Base-by-base conservation (phyloP, 2,329 filamentous ascomycete species). In the Fusarium anthophilum region DNA sequence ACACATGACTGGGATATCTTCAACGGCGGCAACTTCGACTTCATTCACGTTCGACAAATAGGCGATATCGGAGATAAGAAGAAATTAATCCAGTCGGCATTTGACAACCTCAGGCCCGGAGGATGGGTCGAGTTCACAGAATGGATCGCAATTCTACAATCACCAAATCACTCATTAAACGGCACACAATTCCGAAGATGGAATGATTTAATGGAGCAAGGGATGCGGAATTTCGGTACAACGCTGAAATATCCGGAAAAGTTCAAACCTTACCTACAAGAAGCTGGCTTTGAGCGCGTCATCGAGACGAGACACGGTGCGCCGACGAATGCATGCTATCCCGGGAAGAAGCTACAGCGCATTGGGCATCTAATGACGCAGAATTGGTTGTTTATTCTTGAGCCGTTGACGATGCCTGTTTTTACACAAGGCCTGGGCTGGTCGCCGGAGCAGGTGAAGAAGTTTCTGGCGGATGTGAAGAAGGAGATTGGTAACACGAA, bases 71-170 rank as follows among this genome's bases (percentile, higher is more conserved):
- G 55, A 6, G 73, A 76, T 13, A 76, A 76, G 3, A 53, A 50
- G 26, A 69, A 63, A 30, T 17, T 77, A 5, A 20, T 74, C 17
- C 70, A 77, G 41, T 60, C 73, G 11, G 37, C 60, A 26, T 77
- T 63, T 22, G 67, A 77, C 28, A 72, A 76, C 28, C 55, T 77
- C 22, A 74, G 68, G 22, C 75, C 75, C 17, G 75, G 75, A 66
- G 75, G 75, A 66, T 77, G 75, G 75, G 75, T 74, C 24, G 75
- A 77, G 30, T 48, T 77, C 6, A 77, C 75, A 17, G 75, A 77
- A 74, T 77, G 75, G 75, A 77, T 77, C 45, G 75, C 72, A 13
- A 18, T 72, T 30, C 39, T 76, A 32, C 73, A 77, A 38, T 77
- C 75, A 30, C 75, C 75, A 14, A 74, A 77, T 28, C 70, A 76